These are phyloP conservation scores for Selaginella tamariscina DNA, from an alignment of 75 land plant species.

Conservation along the genomic window DNA sequence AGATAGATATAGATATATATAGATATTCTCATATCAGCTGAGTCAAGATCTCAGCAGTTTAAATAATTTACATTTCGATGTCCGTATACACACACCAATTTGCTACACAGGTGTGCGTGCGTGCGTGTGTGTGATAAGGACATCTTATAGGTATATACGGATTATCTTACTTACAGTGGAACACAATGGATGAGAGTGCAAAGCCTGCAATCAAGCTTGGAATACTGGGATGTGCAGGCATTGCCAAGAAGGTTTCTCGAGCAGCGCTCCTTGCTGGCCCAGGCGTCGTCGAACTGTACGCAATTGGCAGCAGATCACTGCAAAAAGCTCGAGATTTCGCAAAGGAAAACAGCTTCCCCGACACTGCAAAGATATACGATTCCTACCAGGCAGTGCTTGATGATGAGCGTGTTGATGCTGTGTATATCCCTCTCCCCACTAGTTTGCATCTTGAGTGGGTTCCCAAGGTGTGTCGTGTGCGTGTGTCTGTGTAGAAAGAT, in stretches of 20 bases:
- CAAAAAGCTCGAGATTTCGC: constrained; percentile 31
- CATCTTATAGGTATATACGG: no score
- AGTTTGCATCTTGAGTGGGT: constrained; percentile 55
- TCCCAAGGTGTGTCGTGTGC: no score
- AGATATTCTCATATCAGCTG: not conserved
- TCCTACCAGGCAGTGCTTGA: constrained; percentile 28
- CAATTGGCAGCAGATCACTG: constrained; percentile 42
- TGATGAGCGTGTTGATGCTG: constrained; percentile 59
- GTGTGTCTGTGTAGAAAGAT: no score
- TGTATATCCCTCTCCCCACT: constrained; percentile 72
- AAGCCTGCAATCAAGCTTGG: constrained; percentile 13
- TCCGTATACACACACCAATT: no score
- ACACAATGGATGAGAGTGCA: not conserved
- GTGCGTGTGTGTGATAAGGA: no score
- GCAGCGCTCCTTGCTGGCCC: constrained; percentile 39
- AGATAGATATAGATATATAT: not conserved
- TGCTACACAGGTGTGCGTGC: no score
- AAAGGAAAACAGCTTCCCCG: constrained; percentile 19
- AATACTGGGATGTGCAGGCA: constrained; percentile 60
- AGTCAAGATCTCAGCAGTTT: not conserved
- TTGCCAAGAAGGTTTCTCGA: constrained; percentile 51
- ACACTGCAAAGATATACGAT: constrained; percentile 18
- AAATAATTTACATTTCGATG: no score
- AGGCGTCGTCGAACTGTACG: constrained; percentile 26
- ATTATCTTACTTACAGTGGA: no score